These are phyloP conservation scores for Glonium stellatum DNA, from an alignment of 495 filamentous ascomycete genomes.

Conservation along the genomic window DNA sequence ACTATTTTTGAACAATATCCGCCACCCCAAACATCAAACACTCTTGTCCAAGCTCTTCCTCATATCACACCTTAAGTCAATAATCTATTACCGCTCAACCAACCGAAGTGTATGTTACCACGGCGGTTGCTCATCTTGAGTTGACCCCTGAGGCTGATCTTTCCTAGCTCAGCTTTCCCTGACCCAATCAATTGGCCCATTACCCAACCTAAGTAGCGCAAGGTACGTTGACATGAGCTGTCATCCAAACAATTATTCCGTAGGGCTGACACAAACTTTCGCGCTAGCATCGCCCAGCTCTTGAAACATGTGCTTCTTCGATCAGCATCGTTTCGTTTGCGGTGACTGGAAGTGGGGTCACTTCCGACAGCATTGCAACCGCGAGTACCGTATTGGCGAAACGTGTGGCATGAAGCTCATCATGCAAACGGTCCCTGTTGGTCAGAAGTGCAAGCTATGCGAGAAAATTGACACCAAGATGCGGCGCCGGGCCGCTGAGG, in stretches of 20 bases:
- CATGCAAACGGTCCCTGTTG: constrained; percentile 54
- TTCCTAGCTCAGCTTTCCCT: constrained; percentile 11
- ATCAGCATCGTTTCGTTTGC: constrained; percentile 58
- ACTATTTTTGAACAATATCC: constrained; percentile 13
- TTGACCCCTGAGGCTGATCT: constrained; percentile 23
- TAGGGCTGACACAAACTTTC: constrained; percentile 15
- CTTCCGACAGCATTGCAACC: constrained; percentile 90
- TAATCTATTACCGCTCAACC: constrained; percentile 11
- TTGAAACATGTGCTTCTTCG: constrained; percentile 58
- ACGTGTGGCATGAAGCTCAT: constrained; percentile 96
- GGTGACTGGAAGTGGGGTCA: constrained; percentile 94
- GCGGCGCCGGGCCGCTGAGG: constrained; percentile 66
- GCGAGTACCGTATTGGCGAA: constrained; percentile 95
- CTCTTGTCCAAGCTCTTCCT: constrained; percentile 22
- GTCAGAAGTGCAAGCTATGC: constrained; percentile 71
- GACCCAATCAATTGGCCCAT: constrained; percentile 14
- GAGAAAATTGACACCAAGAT: constrained; percentile 85
- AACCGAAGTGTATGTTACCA: constrained; percentile 22
- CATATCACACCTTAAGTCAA: constrained; percentile 8
- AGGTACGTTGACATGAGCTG: constrained; percentile 24
- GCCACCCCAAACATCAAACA: constrained; percentile 20
- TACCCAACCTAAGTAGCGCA: constrained; percentile 10
- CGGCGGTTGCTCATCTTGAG: constrained; percentile 11
- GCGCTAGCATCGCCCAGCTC: constrained; percentile 11
- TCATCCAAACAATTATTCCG: constrained; percentile 22